phyloP scores from a whole-genome alignment of 192 early-diverging fungal species.

The Coemansia sp. region DNA sequence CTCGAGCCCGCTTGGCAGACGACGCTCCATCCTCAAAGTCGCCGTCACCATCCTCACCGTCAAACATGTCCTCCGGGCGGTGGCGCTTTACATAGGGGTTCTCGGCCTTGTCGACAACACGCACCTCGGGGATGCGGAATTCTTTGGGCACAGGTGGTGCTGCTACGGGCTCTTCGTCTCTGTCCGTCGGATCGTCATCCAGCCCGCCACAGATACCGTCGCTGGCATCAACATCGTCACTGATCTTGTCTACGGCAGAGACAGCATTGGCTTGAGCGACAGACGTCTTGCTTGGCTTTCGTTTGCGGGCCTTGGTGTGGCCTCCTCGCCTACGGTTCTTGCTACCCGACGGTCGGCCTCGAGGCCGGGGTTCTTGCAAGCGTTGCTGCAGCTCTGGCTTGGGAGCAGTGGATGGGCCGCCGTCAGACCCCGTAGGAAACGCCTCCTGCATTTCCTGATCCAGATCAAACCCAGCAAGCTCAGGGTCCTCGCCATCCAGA shows the following conservation, averaged over 20 bases:
- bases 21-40: not conserved
- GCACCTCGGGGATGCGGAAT: slow-evolving; percentile 27
- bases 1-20: not conserved
- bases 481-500: not conserved
- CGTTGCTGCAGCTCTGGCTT: too few relatives aligned
- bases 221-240: not conserved
- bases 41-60: not conserved
- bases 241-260: not conserved
- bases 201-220: not conserved
- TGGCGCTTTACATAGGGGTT: slow-evolving; percentile 36
- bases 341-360: slow-evolving; percentile 24
- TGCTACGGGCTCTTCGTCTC: not conserved
- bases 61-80: slow-evolving; percentile 4
- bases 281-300: not conserved
- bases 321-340: slow-evolving; percentile 34
- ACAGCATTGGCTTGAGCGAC: not conserved
- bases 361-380: too few relatives aligned
- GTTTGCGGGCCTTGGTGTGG: slow-evolving; percentile 13
- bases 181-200: not conserved
- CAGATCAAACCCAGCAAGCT: slow-evolving; percentile 17
- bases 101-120: slow-evolving; percentile 4
- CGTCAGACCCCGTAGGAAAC: not conserved
- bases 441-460: not conserved
- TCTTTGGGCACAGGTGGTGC: slow-evolving; percentile 25
- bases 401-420: too few relatives aligned